phyloP scores from a whole-genome alignment of 441 rosid genomes.

The Isatis lusitanica region DNA sequence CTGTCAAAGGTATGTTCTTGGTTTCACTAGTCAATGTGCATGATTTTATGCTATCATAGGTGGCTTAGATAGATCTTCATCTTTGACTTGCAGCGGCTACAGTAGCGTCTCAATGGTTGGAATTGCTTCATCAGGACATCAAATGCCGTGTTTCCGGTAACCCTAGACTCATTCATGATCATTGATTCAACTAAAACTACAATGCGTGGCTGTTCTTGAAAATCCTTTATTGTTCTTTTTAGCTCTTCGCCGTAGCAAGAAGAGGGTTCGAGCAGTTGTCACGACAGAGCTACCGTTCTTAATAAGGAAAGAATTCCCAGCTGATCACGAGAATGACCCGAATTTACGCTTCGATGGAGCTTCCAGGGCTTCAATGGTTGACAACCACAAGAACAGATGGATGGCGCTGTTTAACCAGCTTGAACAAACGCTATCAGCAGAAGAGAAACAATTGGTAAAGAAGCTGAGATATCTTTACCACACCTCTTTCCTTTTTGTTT shows the following conservation, averaged over 20 bases:
- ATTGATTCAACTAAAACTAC: constrained; percentile 2
- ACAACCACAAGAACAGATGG: constrained; percentile 78
- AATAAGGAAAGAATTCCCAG: constrained; percentile 65
- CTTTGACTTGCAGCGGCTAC: constrained; percentile 69
- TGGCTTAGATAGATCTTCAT: constrained; percentile 45
- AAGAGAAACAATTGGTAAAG: constrained; percentile 85
- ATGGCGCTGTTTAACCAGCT: constrained; percentile 70
- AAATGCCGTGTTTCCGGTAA: constrained; percentile 89
- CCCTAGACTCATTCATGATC: constrained; percentile 26
- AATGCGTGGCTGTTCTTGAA: background rate
- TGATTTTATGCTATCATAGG: background rate
- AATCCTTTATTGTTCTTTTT: constrained; percentile 31
- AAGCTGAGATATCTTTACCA: constrained; percentile 5
- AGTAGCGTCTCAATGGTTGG: constrained; percentile 95
- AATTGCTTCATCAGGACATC: constrained; percentile 87
- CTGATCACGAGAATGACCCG: constrained; percentile 57
- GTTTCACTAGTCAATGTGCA: background rate
- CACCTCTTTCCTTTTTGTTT: background rate
- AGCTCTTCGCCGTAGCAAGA: constrained; percentile 92
- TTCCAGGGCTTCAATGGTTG: constrained; percentile 34
- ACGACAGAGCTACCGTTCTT: constrained; percentile 75
- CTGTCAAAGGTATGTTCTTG: constrained; percentile 58
- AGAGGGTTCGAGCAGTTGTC: constrained; percentile 80
- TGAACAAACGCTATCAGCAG: constrained; percentile 71
- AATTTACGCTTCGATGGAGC: constrained; percentile 39